phyloP scores from a whole-genome alignment of 225 moss, liverwort and hornwort genomes.

The Thuidium tamariscinum region DNA sequence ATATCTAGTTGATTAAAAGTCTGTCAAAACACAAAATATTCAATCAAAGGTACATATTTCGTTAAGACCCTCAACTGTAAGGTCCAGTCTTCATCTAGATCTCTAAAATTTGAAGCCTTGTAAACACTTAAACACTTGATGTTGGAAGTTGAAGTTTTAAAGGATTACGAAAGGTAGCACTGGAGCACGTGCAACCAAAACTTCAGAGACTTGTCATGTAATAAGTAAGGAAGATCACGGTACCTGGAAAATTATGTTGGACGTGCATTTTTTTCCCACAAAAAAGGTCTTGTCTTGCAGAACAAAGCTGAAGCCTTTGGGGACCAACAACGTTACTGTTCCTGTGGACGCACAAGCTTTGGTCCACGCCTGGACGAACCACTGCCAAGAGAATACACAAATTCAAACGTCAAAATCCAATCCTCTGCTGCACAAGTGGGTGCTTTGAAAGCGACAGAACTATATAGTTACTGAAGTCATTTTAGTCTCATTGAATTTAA shows the following conservation, averaged over 20 bases:
- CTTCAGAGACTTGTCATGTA: not conserved
- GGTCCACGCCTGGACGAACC: not conserved
- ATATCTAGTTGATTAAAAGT: not conserved
- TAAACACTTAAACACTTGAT: too few species aligned
- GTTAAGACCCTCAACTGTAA: not conserved
- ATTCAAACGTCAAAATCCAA: not conserved
- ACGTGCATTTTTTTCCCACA: not conserved
- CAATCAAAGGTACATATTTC: not conserved
- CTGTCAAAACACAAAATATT: too few species aligned
- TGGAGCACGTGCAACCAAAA: not conserved
- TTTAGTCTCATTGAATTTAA: too few species aligned
- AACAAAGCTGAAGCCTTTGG: conserved; percentile 7
- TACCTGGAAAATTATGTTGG: conserved; percentile 11
- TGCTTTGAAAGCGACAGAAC: not conserved
- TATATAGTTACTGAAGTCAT: too few species aligned
- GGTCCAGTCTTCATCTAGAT: not conserved
- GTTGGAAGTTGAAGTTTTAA: not conserved
- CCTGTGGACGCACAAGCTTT: not conserved
- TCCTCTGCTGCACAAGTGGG: not conserved
- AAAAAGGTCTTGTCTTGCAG: not conserved
- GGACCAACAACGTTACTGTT: conserved; percentile 2
- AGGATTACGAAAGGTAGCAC: not conserved
- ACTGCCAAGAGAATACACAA: not conserved
- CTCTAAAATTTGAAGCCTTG: not conserved
- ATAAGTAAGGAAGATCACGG: not conserved